A percentile compares a stretch with the other conserved stretches of the same genome.
Conservation (phyloP, 495 filamentous ascomycete species). For the Aspergillus ellipticus region DNA sequence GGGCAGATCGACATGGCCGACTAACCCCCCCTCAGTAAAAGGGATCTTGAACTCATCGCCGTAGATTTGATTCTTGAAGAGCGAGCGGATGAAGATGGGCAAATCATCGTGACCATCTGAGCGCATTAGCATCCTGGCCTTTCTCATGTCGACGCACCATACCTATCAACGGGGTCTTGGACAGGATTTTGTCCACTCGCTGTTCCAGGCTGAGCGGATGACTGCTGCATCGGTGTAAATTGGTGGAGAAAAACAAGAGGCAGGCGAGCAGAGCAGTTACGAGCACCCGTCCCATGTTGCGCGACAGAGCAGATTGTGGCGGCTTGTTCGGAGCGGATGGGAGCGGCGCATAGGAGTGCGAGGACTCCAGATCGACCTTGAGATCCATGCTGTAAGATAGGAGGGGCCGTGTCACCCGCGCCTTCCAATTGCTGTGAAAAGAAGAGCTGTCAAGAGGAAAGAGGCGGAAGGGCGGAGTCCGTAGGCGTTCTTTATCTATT, state of each 20-base stretch:
- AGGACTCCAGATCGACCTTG: background rate
- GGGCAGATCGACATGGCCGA: constrained; percentile 76
- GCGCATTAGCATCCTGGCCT: background rate
- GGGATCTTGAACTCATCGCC: constrained; percentile 62
- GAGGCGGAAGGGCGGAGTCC: background rate
- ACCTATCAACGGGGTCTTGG: constrained; percentile 78
- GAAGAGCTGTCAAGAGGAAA: background rate
- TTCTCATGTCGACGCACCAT: constrained; percentile 7
- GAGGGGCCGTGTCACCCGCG: background rate
- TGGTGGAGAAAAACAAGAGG: background rate
- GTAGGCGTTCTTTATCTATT: background rate
- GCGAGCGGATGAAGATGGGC: constrained; percentile 63
- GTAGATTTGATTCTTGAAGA: constrained; percentile 77
- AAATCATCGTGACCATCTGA: constrained; percentile 92
- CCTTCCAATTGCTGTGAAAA: background rate
- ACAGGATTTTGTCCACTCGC: constrained; percentile 66
- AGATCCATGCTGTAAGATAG: background rate
- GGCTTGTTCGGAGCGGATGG: background rate
- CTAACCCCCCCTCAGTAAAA: constrained; percentile 63
- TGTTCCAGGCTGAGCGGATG: constrained; percentile 49
- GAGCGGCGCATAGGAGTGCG: background rate
- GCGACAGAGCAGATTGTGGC: background rate
- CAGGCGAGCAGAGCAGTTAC: background rate
- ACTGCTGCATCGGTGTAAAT: background rate
- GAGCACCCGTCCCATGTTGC: background rate